Conservation (phyloP, 177 flowering plant genomes). For the Tripterygium wilfordii region DNA sequence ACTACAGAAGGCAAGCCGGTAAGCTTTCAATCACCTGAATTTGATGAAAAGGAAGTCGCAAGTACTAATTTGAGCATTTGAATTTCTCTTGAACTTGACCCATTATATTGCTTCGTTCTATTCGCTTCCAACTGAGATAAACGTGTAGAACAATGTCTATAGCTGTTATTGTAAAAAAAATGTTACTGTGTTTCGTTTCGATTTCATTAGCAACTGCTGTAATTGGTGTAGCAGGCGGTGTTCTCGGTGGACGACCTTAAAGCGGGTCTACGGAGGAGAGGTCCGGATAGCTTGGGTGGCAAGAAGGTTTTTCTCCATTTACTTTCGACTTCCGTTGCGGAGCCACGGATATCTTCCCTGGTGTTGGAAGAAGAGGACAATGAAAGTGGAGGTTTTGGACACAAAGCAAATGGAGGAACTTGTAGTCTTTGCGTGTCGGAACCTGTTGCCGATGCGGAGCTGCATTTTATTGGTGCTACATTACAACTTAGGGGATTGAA, state of each 20-base stretch:
- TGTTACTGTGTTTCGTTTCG: too few relatives aligned
- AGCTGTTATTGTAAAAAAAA: too few relatives aligned
- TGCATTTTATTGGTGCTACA: slow-evolving; percentile 77
- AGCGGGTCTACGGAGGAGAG: slow-evolving; percentile 62
- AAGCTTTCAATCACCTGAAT: not conserved
- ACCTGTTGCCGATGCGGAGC: slow-evolving; percentile 24
- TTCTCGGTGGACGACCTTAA: slow-evolving; percentile 53
- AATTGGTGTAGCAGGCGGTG: slow-evolving; percentile 20
- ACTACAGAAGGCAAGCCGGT: not conserved
- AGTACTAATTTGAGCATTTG: slow-evolving; percentile 13
- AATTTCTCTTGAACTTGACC: too few relatives aligned
- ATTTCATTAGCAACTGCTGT: too few relatives aligned
- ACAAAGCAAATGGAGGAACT: slow-evolving; percentile 11
- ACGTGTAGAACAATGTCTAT: too few relatives aligned
- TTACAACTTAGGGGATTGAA: slow-evolving; percentile 75
- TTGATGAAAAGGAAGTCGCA: too few relatives aligned
- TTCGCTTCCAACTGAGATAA: too few relatives aligned
- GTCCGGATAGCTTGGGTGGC: slow-evolving; percentile 84
- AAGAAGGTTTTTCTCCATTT: slow-evolving; percentile 35
- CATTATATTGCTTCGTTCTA: too few relatives aligned
- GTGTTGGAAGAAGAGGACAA: too few relatives aligned
- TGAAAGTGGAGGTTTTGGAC: not conserved
- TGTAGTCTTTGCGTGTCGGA: not conserved
- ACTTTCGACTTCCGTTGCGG: slow-evolving; percentile 6
- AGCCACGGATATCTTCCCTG: too few relatives aligned